phyloP scores from a whole-genome alignment of 768 basidiomycete species.

The Boletus fagicola region DNA sequence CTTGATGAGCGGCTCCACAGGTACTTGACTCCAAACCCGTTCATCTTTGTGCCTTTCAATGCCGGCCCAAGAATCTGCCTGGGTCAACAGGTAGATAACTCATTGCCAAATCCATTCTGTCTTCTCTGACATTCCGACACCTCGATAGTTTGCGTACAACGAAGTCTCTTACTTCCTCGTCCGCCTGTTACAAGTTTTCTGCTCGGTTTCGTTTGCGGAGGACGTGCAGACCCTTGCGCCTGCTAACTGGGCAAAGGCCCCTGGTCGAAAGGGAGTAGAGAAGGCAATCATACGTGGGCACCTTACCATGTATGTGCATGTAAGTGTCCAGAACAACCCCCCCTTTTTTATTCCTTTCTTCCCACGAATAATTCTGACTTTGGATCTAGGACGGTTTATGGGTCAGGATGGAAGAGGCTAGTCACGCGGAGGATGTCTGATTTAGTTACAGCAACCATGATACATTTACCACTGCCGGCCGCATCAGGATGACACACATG shows the following conservation, averaged over 20 bases:
- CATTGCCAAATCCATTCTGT: not conserved
- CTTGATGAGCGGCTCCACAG: conserved; percentile 56
- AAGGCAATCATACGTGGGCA: conserved; percentile 46
- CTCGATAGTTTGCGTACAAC: conserved; percentile 57
- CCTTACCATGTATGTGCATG: conserved; percentile 53
- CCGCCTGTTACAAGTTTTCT: conserved; percentile 55
- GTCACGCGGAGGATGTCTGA: not conserved
- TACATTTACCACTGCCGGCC: too few species aligned
- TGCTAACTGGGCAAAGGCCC: conserved; percentile 38
- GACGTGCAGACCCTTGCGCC: conserved; percentile 50
- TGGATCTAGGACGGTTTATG: conserved; percentile 20
- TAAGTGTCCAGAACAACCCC: conserved; percentile 22
- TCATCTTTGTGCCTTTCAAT: conserved; percentile 46
- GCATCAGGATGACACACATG: not conserved
- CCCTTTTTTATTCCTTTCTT: too few species aligned
- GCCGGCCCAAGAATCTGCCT: conserved; percentile 40
- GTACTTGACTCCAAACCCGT: conserved; percentile 54
- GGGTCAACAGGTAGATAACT: conserved; percentile 34
- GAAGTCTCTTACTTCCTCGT: conserved; percentile 63
- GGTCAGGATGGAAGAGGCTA: conserved; percentile 27
- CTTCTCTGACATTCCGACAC: conserved; percentile 1
- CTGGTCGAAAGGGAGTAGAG: conserved; percentile 43
- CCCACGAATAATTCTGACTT: not conserved
- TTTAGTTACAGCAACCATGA: not conserved
- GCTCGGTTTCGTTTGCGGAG: conserved; percentile 41